Evolutionary conservation across 345 rosid genomes (phyloP), one percentile per base, ranked within the genome.

Genomic region (Citrus glauca): DNA sequence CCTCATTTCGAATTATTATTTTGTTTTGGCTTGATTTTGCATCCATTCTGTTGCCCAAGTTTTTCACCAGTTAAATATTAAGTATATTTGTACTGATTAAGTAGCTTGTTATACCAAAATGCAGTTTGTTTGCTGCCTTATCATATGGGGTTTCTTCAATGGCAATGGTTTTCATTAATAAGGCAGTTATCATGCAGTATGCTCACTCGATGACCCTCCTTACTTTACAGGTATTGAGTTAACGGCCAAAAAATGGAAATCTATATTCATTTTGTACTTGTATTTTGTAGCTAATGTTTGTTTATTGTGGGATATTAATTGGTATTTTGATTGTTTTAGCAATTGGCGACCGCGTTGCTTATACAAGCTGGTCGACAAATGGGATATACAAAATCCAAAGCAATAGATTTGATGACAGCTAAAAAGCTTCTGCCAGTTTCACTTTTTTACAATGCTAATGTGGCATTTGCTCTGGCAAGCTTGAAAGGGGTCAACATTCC

Each of bases 161-260:
- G 99, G 97, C 97, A 5, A 96, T 96, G 99, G 99, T 94, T 69
- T 96, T 96, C 77, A 94, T 96, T 86, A 96, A 96, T 65, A 96
- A 94, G 84, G 97, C 97, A 42, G 89, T 94, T 70, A 72, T 96
- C 42, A 94, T 96, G 98, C 95, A 92, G 82, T 96, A 91, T 81
- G 77, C 90, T 11, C 75, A 92, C 67, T 94, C 98, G 0, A 92
- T 96, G 99, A 92, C 98, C 69, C 85, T 96, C 82, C 98, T 96
- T 71, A 85, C 93, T 3, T 45, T 94, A 6, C 99, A 96, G 97
- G 99, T 96, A 83, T 68, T 68, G 5, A 65, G 57, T 63, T 32
- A 60, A 25, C 1, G 24, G 16, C 37, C 55, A 20, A 24, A 56
- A 64, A 2, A 11, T 67, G 9, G 55, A 48, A 50, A 19, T 30